Percentiles rank a stretch among this genome's conserved stretches.
Evolutionary conservation across 176 grass and related monocot species (phyloP).

Genomic region (Juncus inflexus): DNA sequence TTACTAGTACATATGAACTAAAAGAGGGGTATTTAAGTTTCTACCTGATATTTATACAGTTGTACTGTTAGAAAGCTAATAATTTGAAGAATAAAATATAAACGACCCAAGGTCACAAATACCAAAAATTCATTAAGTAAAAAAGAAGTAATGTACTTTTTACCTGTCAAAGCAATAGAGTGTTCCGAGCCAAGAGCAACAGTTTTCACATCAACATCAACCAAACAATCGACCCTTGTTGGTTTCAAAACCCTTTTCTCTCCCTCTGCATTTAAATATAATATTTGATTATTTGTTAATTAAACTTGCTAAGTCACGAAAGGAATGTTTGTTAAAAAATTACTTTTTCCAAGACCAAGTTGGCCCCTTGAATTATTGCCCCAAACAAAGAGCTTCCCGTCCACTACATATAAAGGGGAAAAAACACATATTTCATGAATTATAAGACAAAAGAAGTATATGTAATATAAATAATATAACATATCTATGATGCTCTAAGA

Average conservation of each 20-base stretch:
- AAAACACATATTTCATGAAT: neutral
- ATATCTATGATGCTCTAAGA: neutral
- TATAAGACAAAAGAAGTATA: neutral
- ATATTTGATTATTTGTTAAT: neutral
- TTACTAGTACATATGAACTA: neutral
- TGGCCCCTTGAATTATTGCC: conserved; percentile 91
- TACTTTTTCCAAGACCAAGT: conserved; percentile 98
- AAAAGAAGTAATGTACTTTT: conserved; percentile 7
- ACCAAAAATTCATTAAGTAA: neutral
- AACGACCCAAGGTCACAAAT: neutral
- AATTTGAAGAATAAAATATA: neutral
- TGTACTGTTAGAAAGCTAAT: neutral
- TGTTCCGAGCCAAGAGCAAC: conserved; percentile 84
- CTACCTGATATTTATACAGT: too few species aligned
- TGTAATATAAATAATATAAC: neutral
- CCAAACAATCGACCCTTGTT: conserved; percentile 71
- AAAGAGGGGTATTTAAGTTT: neutral
- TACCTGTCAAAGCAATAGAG: conserved; percentile 80
- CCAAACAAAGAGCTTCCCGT: conserved; percentile 82
- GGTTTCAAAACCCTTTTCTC: conserved; percentile 54
- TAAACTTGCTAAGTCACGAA: conserved; percentile 13
- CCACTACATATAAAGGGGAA: conserved; percentile 28
- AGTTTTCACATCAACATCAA: conserved; percentile 55
- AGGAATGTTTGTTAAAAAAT: conserved; percentile 16
- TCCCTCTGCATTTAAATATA: conserved; percentile 42